Evolutionary conservation across 768 basidiomycete genomes (phyloP).

Genomic region (Lactifluus hygrophoroides): DNA sequence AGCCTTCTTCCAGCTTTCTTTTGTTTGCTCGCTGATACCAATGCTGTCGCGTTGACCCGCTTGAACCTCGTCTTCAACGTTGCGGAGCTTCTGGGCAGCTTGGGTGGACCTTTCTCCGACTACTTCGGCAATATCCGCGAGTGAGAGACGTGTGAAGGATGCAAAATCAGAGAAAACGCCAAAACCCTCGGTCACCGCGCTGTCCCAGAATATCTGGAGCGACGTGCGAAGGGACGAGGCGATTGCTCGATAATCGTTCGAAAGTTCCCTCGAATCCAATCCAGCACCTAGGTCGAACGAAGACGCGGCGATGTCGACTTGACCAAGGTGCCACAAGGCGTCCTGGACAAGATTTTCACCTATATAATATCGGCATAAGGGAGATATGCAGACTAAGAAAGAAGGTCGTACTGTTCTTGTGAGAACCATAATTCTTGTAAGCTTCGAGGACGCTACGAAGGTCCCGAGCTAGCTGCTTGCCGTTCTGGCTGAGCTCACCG

Average conservation of each 20-base stretch:
- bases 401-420: constrained; percentile 47
- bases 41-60: constrained; percentile 49
- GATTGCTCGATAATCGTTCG: constrained; percentile 42
- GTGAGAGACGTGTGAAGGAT: constrained; percentile 52
- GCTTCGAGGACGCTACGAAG: constrained; percentile 46
- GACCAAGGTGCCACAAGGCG: constrained; percentile 54
- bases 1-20: constrained; percentile 33
- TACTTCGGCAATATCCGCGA: constrained; percentile 58
- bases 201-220: constrained; percentile 44
- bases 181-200: constrained; percentile 43
- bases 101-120: constrained; percentile 43
- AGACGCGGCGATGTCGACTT: constrained; percentile 41
- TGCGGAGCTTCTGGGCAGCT: constrained; percentile 45
- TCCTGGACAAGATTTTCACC: constrained; percentile 60
- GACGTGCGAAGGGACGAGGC: constrained; percentile 43
- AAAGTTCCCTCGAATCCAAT: constrained; percentile 37
- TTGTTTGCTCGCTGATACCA: constrained; percentile 44
- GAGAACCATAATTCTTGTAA: constrained; percentile 43
- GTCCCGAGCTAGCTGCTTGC: constrained; percentile 41
- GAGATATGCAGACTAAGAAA: not conserved
- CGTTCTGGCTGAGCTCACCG: constrained; percentile 46
- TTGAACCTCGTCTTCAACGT: constrained; percentile 50
- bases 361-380: constrained; percentile 25
- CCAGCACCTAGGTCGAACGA: constrained; percentile 26
- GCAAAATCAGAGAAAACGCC: constrained; percentile 53